Conservation (phyloP, 345 rosid species). For the Syzygium aqueum region DNA sequence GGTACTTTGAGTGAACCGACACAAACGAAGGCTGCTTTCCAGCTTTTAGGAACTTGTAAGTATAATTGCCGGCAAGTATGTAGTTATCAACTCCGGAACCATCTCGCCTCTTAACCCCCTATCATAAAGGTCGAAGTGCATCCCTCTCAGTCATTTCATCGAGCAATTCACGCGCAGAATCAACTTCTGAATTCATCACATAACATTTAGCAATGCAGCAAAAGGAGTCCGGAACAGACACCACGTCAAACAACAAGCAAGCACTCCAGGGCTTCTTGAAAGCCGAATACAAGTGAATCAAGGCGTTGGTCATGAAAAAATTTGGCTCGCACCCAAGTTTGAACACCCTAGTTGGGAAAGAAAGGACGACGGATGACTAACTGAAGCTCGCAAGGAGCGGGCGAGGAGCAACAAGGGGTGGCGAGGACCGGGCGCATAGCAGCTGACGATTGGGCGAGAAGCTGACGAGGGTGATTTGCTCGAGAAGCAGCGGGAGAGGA, state of each 20-base stretch:
- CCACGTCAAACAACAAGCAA: slow-evolving; percentile 8
- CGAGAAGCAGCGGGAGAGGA: no score
- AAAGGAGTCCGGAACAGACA: slow-evolving; percentile 12
- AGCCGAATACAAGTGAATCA: slow-evolving; percentile 12
- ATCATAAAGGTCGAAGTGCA: slow-evolving; percentile 11
- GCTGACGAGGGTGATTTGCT: no score
- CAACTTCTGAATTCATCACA: slow-evolving; percentile 9
- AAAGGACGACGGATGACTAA: no score
- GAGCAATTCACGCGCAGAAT: slow-evolving; percentile 38
- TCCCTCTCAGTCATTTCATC: slow-evolving; percentile 18
- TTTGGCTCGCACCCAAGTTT: slow-evolving; percentile 17
- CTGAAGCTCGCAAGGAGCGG: no score
- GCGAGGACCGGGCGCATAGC: no score
- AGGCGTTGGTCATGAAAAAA: slow-evolving; percentile 14
- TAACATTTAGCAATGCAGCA: slow-evolving; percentile 17
- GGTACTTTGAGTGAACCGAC: slow-evolving; percentile 45
- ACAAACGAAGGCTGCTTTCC: no score
- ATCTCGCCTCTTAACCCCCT: slow-evolving; percentile 8
- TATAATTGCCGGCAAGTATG: background rate
- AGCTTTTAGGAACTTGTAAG: slow-evolving; percentile 47
- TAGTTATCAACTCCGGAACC: background rate
- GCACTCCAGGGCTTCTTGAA: slow-evolving; percentile 12
- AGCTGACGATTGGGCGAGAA: no score
- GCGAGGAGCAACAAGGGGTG: no score
- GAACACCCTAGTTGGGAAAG: background rate